Evolutionary conservation across 352 stramenopile genomes (phyloP), one percentile per base, ranked within the genome.

Genomic region (Pythium rhizo-oryzae): DNA sequence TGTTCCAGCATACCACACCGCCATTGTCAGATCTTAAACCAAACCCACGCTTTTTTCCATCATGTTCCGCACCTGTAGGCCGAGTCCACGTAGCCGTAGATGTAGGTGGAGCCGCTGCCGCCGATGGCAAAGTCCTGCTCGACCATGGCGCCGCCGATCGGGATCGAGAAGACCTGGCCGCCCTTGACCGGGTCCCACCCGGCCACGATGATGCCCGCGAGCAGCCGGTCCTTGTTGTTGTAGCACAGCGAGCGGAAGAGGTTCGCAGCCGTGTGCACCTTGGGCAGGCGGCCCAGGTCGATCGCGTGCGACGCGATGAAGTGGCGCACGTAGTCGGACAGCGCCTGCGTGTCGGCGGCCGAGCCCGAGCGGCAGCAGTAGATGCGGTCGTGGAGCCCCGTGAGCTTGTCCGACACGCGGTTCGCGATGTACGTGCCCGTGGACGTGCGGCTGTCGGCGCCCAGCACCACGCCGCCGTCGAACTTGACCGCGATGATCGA

Each of bases 401-500:
- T 98, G 64, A 99, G 92, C 80, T 99, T 99, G 85, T 99, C 97
- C 39, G 82, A 97, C 46, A 99, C 96, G 65, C 98, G 90, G 78
- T 99, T 99, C 62, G 97, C 97, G 33, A 99, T 93, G 82, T 99
- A 99, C 43, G 90, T 93, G 69, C 96, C 94, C 54, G 89, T 98
- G 58, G 93, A 98, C 59, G 93, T 98, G 63, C 94, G 87, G 21
- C 82, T 97, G 81, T 99, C 97, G 37, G 97, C 97, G 60, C 96
- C 97, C 24, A 99, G 85, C 58, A 99, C 91, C 21, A 99, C 97
- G 57, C 98, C 98, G 43, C 95, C 96, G 9, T 97, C 82, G 81
- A 98, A 99, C 55, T 87, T 85, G 55, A 99, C 89, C 18, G 97
- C 97, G 80, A 99, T 98, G 84, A 99, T 99, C 57, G 97, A 99